Percentiles rank a stretch among this genome's conserved stretches.
Conservation (phyloP, 345 rosid species). For the Citrus inodora region DNA sequence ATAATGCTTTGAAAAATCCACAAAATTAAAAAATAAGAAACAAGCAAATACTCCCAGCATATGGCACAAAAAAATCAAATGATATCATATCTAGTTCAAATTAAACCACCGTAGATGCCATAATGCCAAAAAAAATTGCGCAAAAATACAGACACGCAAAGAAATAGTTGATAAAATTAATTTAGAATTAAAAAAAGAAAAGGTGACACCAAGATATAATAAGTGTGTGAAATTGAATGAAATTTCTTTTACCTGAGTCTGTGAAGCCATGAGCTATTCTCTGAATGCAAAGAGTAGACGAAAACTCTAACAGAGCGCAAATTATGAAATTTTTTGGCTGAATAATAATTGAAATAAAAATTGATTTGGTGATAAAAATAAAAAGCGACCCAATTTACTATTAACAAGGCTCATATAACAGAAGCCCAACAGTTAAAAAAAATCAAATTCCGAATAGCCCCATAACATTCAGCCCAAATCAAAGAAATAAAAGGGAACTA, state of each 20-base stretch:
- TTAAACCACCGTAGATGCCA: not conserved
- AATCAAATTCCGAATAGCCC: not conserved
- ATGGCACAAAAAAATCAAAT: not conserved
- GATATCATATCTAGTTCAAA: not conserved
- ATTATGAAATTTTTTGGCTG: too few relatives aligned
- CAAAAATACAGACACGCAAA: too few relatives aligned
- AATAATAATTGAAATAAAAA: too few relatives aligned
- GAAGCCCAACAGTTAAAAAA: not conserved
- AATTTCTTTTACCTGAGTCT: conserved; percentile 1
- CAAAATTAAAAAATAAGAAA: not conserved
- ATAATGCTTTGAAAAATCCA: not conserved
- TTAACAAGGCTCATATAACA: not conserved
- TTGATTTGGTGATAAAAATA: too few relatives aligned
- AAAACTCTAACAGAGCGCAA: too few relatives aligned
- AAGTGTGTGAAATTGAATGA: not conserved
- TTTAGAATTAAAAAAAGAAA: too few relatives aligned
- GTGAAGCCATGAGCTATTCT: not conserved
- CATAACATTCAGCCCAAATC: not conserved
- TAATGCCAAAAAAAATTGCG: too few relatives aligned
- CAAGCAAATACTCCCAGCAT: not conserved
- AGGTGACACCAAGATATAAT: too few relatives aligned
- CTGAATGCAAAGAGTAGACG: too few relatives aligned
- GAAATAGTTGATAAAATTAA: too few relatives aligned
- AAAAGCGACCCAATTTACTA: not conserved
- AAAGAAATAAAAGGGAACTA: not conserved